A percentile compares a stretch with the other conserved stretches of the same genome.
phyloP scores from a whole-genome alignment of 2,329 filamentous ascomycete genomes.

The Penicillium griseofulvum region DNA sequence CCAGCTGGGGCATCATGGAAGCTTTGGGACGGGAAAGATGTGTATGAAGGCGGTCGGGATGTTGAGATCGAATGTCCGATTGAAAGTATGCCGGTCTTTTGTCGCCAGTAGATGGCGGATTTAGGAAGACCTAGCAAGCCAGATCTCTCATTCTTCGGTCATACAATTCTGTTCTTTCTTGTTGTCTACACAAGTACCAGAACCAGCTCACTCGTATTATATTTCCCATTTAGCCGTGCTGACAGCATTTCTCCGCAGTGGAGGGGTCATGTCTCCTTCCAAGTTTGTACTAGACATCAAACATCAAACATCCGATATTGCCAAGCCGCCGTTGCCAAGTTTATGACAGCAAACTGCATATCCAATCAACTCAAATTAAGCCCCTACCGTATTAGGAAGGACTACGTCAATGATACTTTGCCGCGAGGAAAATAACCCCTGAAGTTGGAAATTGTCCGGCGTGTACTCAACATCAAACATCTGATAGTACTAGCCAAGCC shows the following conservation, averaged over 20 bases:
- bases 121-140: background rate
- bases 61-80: conserved; percentile 47
- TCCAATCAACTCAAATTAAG: background rate
- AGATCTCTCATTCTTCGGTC: background rate
- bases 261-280: background rate
- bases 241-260: background rate
- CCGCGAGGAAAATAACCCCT: background rate
- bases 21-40: conserved; percentile 33
- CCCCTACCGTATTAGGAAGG: background rate
- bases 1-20: conserved; percentile 51
- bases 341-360: background rate
- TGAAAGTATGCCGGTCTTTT: conserved; percentile 50
- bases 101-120: conserved; percentile 12
- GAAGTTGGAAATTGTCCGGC: background rate
- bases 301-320: background rate
- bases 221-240: background rate
- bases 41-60: conserved; percentile 40
- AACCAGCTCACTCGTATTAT: background rate
- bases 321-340: background rate
- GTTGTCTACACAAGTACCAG: background rate
- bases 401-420: background rate
- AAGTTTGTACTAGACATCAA: conserved; percentile 1
- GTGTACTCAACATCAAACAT: background rate
- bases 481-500: background rate
- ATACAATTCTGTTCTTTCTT: background rate